These are phyloP conservation scores for Mycena rebaudengoi DNA, from an alignment of 768 basidiomycete genomes.

Conservation along the genomic window DNA sequence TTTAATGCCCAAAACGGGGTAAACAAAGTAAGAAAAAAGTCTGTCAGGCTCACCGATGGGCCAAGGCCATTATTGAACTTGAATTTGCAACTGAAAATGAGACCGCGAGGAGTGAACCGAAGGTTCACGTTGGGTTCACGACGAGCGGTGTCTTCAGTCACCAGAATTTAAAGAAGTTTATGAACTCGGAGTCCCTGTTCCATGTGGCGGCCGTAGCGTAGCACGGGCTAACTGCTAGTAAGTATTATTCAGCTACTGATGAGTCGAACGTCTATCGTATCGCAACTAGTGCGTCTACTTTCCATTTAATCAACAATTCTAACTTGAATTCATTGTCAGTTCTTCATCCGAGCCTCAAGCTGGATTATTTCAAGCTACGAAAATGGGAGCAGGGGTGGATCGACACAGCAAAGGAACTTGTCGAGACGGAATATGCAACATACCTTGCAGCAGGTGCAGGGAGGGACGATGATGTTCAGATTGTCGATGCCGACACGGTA, in stretches of 20 bases:
- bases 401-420: conserved; percentile 24
- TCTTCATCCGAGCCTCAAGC: conserved; percentile 39
- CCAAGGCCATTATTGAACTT: no score
- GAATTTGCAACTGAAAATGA: no score
- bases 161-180: no score
- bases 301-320: neutral
- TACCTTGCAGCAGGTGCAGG: conserved; percentile 5
- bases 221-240: no score
- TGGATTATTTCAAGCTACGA: conserved; percentile 36
- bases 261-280: conserved; percentile 30
- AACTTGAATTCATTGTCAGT: conserved; percentile 24
- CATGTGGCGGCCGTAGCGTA: no score
- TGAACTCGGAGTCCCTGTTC: no score
- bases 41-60: no score
- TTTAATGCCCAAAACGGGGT: no score
- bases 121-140: no score
- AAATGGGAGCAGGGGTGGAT: conserved; percentile 37
- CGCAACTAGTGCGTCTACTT: conserved; percentile 32
- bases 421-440: conserved; percentile 25
- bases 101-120: no score
- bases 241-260: conserved; percentile 34
- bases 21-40: no score
- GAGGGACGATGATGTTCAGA: neutral
- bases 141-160: no score
- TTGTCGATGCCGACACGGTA: neutral